Evolutionary conservation across 2,329 filamentous ascomycete species (phyloP), one percentile per base, ranked within the genome.

Genomic region (Exophiala phaeomuriformis): DNA sequence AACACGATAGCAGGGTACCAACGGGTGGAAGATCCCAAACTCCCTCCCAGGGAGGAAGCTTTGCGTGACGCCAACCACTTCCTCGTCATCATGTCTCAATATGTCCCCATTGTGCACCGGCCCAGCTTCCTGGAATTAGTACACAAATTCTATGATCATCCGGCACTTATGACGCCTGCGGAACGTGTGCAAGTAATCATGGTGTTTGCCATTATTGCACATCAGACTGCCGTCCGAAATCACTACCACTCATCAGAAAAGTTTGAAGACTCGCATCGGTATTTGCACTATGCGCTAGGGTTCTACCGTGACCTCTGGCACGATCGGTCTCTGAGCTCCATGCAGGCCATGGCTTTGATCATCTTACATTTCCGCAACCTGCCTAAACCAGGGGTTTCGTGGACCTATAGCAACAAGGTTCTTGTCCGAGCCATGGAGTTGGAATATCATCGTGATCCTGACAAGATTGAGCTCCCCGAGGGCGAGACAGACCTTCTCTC

Each of bases 201-300:
- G 81, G 78, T 93, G 40, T 83, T 93, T 54, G 84, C 86, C 7
- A 83, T 83, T 47, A 85, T 91, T 62, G 83, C 84, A 65, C 88
- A 86, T 61, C 87, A 94, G 62, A 86, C 83, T 55, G 84, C 84
- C n/a, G 75, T 82, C 3, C 78, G 87, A 19, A 90, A 89, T 62
- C 73, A 75, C 56, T 75, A 81, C 55, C 71, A 80, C 52, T 67
- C 77, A 10, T 74, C 76, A 2, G 75, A 78, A 53, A 76, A 79
- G 55, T 71, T 72, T 4, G 73, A 77, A 1, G 71, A 84, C 47
- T 87, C 86, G 2, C 87, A 90, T 68, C 79, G 80, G 50, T 88
- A 93, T 66, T 91, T 90, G 61, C 85, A 90, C 63, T 91, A 84
- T 65, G 78, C 84, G 1, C 70, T 90, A 42, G 81, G 80, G 65